phyloP scores from a whole-genome alignment of 768 basidiomycete genomes.

The Plicaturopsis crispa region DNA sequence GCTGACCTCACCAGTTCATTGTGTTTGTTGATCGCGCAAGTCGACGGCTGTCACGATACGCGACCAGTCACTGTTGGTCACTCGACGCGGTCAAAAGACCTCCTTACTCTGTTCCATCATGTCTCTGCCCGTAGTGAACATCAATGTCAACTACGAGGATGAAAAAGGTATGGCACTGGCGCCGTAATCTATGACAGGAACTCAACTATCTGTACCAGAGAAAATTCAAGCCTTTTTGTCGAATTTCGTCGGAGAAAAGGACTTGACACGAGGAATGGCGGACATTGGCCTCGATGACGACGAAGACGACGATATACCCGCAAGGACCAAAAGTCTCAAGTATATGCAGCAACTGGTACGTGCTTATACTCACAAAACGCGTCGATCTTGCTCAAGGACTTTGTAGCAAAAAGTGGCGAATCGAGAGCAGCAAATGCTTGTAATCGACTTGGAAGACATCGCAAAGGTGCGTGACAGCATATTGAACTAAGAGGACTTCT shows the following conservation, averaged over 20 bases:
- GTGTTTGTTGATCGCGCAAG: no score
- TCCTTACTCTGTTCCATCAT: slow-evolving; percentile 39
- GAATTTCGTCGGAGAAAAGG: slow-evolving; percentile 61
- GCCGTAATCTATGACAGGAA: neutral
- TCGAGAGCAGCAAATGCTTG: slow-evolving; percentile 83
- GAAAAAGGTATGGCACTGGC: slow-evolving; percentile 50
- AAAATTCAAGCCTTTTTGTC: slow-evolving; percentile 67
- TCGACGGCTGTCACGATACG: no score
- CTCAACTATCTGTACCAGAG: slow-evolving; percentile 29
- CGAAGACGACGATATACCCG: slow-evolving; percentile 24
- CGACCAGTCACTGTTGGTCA: no score
- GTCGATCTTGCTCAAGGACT: slow-evolving; percentile 11
- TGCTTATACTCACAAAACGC: slow-evolving; percentile 18
- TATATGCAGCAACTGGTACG: slow-evolving; percentile 82
- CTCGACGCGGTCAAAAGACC: no score
- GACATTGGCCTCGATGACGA: slow-evolving; percentile 61
- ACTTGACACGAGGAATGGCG: slow-evolving; percentile 59
- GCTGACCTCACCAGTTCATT: no score
- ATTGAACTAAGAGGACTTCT: slow-evolving; percentile 1
- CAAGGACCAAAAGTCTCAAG: slow-evolving; percentile 44
- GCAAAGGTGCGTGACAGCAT: slow-evolving; percentile 41
- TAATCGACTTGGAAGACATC: slow-evolving; percentile 87
- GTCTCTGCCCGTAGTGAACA: slow-evolving; percentile 57
- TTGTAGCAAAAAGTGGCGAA: slow-evolving; percentile 86
- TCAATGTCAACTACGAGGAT: slow-evolving; percentile 57